Percentiles rank a stretch among this genome's conserved stretches.
Evolutionary conservation across 2,329 filamentous ascomycete genomes (phyloP).

Genomic region (Botrytis byssoidea): DNA sequence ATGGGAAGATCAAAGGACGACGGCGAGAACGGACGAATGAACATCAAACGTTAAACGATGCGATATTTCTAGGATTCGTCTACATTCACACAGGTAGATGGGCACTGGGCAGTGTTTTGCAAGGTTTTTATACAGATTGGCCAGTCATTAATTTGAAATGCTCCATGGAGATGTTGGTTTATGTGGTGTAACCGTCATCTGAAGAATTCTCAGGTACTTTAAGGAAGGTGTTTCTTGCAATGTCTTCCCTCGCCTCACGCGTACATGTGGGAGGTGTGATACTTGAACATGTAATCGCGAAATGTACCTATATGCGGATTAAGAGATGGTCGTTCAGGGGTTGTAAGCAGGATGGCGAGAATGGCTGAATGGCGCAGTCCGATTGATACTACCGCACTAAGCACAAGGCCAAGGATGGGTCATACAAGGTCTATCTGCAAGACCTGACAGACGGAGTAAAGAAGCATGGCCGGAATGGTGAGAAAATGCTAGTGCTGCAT

Average conservation of each 20-base stretch:
- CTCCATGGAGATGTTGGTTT: background rate
- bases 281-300: background rate
- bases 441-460: background rate
- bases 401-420: conserved; percentile 3
- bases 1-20: background rate
- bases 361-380: conserved; percentile 6
- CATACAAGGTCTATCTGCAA: background rate
- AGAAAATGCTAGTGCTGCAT: conserved; percentile 4
- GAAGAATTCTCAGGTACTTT: background rate
- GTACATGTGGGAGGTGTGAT: background rate
- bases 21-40: background rate
- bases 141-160: background rate
- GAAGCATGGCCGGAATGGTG: background rate
- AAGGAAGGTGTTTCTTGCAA: background rate
- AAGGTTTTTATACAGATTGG: background rate
- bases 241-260: background rate
- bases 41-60: background rate
- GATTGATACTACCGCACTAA: background rate
- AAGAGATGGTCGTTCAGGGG: background rate
- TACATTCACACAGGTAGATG: background rate
- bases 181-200: background rate
- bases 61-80: background rate
- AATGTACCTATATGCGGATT: background rate
- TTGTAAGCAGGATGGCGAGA: background rate
- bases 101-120: conserved; percentile 2